A percentile compares a stretch with the other conserved stretches of the same genome.
These are phyloP conservation scores for Vitis rupestris DNA, from an alignment of 164 flowering plant genomes.

Conservation along the genomic window DNA sequence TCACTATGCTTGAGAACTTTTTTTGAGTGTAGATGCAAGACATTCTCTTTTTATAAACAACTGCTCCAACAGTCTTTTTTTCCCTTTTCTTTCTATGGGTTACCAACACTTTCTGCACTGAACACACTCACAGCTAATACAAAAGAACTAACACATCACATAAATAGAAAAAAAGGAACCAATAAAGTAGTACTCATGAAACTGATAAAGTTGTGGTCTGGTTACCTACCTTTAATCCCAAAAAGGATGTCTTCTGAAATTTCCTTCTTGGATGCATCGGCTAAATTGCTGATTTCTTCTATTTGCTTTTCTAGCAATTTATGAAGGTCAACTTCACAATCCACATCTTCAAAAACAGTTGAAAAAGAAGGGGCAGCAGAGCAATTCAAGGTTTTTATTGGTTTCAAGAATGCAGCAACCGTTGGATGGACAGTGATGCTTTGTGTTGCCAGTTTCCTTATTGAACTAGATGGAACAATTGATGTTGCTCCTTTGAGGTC, in stretches of 20 bases:
- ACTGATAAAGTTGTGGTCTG: not conserved
- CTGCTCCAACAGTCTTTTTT: too few species aligned
- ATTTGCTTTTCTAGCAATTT: slow-evolving; percentile 39
- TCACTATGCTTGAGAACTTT: too few species aligned
- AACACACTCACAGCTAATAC: not conserved
- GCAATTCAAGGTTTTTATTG: slow-evolving; percentile 6
- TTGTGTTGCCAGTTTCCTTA: slow-evolving; percentile 29
- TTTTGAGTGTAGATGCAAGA: too few species aligned
- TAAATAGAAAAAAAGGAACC: not conserved
- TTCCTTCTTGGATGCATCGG: slow-evolving; percentile 17
- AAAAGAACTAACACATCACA: not conserved
- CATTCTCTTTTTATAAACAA: too few species aligned
- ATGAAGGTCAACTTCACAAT: slow-evolving; percentile 22
- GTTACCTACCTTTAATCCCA: slow-evolving; percentile 21
- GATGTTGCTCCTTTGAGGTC: slow-evolving; percentile 24
- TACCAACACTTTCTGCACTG: not conserved
- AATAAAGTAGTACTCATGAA: not conserved
- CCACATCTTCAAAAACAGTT: slow-evolving; percentile 17
- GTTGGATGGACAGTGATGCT: slow-evolving; percentile 35
- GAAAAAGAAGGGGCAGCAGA: slow-evolving; percentile 16
- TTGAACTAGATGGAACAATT: slow-evolving; percentile 37
- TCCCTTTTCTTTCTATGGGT: too few species aligned
- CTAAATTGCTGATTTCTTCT: slow-evolving; percentile 29
- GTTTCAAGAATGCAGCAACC: slow-evolving; percentile 32
- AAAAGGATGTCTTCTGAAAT: slow-evolving; percentile 19